Percentiles rank a stretch among this genome's conserved stretches.
phyloP scores from a whole-genome alignment of 768 basidiomycete species.

The Collybia sp. region DNA sequence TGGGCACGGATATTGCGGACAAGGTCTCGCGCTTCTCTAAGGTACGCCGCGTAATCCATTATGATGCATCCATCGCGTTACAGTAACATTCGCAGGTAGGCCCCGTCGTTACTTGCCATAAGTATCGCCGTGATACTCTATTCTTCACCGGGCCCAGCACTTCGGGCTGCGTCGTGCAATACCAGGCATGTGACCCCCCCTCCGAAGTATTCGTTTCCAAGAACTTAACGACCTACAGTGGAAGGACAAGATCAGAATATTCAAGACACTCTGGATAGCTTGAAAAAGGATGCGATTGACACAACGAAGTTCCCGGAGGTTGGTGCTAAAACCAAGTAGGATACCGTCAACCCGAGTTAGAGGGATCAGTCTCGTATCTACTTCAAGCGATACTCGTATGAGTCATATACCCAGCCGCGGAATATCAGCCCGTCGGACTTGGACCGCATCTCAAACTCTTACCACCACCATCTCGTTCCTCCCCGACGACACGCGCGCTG shows the following conservation, averaged over 20 bases:
- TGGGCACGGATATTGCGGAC: constrained; percentile 63
- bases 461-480: too few relatives aligned
- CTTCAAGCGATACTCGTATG: too few relatives aligned
- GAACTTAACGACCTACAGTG: background rate
- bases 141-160: constrained; percentile 77
- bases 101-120: background rate
- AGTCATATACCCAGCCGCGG: too few relatives aligned
- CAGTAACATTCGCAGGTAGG: constrained; percentile 19
- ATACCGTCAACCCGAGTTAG: too few relatives aligned
- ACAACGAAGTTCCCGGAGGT: too few relatives aligned
- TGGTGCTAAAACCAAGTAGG: too few relatives aligned
- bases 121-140: constrained; percentile 43
- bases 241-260: background rate
- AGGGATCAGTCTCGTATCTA: too few relatives aligned
- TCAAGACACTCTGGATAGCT: background rate
- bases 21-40: constrained; percentile 18
- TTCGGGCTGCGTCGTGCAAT: constrained; percentile 67
- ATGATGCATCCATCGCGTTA: constrained; percentile 39
- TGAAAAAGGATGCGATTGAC: background rate
- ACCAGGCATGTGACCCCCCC: constrained; percentile 42
- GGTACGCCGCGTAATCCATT: constrained; percentile 4
- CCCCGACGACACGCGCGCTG: too few relatives aligned
- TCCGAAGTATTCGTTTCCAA: background rate
- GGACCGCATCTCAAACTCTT: too few relatives aligned
- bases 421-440: too few relatives aligned